These are phyloP conservation scores for Stropharia rugosoannulata DNA, from an alignment of 768 basidiomycete species.

Conservation along the genomic window DNA sequence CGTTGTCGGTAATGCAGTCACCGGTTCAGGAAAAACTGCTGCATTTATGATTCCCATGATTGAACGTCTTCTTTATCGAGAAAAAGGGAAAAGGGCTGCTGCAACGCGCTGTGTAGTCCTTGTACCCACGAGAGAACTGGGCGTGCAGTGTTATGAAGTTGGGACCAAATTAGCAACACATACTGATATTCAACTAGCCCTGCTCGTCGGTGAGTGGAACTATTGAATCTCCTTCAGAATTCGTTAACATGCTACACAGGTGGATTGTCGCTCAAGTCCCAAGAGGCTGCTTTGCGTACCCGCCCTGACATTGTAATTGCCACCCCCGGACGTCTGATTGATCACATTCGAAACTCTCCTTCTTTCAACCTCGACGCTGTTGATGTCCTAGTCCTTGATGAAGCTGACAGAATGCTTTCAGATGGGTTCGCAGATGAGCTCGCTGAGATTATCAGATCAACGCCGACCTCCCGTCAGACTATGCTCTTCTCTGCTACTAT, in stretches of 20 bases:
- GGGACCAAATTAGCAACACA: constrained; percentile 80
- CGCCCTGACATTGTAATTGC: constrained; percentile 95
- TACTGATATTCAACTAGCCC: constrained; percentile 87
- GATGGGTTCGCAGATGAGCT: constrained; percentile 96
- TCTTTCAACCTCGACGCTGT: constrained; percentile 90
- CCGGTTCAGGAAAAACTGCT: constrained; percentile 97
- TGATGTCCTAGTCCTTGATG: constrained; percentile 93
- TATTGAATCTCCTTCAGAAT: constrained; percentile 1
- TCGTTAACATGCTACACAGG: constrained; percentile 42
- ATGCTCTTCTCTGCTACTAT: constrained; percentile 99
- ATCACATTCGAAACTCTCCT: constrained; percentile 94
- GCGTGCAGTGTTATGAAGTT: constrained; percentile 94
- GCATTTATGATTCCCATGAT: constrained; percentile 95
- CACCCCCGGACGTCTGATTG: constrained; percentile 96
- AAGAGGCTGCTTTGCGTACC: constrained; percentile 81
- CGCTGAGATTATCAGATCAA: constrained; percentile 88
- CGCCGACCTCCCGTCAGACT: constrained; percentile 87
- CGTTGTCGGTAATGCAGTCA: constrained; percentile 93
- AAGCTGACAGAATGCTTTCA: constrained; percentile 96
- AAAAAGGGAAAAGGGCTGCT: constrained; percentile 83
- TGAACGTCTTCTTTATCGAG: constrained; percentile 90
- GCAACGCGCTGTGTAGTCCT: constrained; percentile 89
- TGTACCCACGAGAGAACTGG: constrained; percentile 93
- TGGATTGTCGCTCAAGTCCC: constrained; percentile 90
- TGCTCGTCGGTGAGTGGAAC: constrained; percentile 76